Percentiles rank a stretch among this genome's conserved stretches.
Conservation (phyloP, 148 eudicot genomes). For the Silene latifolia region DNA sequence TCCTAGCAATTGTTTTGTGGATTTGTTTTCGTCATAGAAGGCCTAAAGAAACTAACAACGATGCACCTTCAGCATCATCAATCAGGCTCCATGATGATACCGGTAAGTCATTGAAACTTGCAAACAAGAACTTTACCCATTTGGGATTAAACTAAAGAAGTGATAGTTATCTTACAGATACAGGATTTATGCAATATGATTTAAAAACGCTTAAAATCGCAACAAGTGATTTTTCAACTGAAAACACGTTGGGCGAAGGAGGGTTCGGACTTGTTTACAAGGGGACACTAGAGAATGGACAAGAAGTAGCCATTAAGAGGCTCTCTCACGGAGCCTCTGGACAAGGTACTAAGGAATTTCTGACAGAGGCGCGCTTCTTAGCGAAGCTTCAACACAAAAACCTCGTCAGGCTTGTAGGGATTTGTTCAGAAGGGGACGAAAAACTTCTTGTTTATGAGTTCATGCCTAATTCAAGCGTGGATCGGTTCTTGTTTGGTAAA, state of each 20-base stretch:
- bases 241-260: neutral
- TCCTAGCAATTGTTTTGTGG: too few species aligned
- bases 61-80: too few species aligned
- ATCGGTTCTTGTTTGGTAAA: conserved; percentile 14
- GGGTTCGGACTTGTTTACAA: too few species aligned
- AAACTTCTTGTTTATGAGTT: conserved; percentile 8
- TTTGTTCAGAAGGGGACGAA: conserved; percentile 9
- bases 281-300: neutral
- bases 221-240: neutral
- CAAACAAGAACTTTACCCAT: too few species aligned
- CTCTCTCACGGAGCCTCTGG: neutral
- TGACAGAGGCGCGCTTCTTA: conserved; percentile 17
- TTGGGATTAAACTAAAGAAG: too few species aligned
- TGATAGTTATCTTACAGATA: neutral
- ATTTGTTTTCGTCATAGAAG: too few species aligned
- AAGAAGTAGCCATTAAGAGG: neutral
- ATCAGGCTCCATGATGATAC: too few species aligned
- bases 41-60: too few species aligned
- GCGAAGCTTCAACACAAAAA: conserved; percentile 25
- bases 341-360: conserved; percentile 13
- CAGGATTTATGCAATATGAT: neutral
- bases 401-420: neutral
- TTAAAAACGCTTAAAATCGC: neutral
- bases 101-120: too few species aligned
- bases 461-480: conserved; percentile 28